phyloP scores from a whole-genome alignment of 345 rosid genomes.

The Acer saccharum region DNA sequence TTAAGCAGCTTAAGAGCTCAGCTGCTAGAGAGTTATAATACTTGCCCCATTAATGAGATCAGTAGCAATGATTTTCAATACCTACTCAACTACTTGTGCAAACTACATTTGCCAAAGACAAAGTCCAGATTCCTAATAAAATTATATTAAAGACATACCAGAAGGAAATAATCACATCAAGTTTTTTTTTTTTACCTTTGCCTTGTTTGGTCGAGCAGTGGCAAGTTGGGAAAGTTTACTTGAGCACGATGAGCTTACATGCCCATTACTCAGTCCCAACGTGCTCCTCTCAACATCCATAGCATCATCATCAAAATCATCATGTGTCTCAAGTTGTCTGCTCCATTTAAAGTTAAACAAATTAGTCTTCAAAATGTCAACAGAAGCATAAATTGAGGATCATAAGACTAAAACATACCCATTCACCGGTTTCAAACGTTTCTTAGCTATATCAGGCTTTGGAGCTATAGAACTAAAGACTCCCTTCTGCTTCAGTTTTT shows the following conservation, averaged over 20 bases:
- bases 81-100: neutral
- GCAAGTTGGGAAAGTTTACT: conserved; percentile 54
- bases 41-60: neutral
- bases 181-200: conserved; percentile 50
- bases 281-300: conserved; percentile 40
- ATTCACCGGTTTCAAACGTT: conserved; percentile 53
- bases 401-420: conserved; percentile 40
- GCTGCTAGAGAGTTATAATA: neutral
- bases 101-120: neutral
- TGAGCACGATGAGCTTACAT: conserved; percentile 28
- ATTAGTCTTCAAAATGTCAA: conserved; percentile 24
- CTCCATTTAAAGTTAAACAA: conserved; percentile 20
- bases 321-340: conserved; percentile 79
- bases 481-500: conserved; percentile 71
- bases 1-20: neutral
- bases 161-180: neutral
- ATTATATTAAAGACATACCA: neutral
- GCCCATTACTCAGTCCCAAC: conserved; percentile 29
- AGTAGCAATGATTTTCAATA: neutral
- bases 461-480: conserved; percentile 43
- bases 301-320: conserved; percentile 80
- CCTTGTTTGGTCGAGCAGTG: conserved; percentile 48
- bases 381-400: conserved; percentile 15
- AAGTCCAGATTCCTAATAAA: neutral
- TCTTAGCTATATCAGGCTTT: conserved; percentile 52